Base-by-base conservation (phyloP, 176 grass and related monocot genomes). In the Avena insularis region DNA sequence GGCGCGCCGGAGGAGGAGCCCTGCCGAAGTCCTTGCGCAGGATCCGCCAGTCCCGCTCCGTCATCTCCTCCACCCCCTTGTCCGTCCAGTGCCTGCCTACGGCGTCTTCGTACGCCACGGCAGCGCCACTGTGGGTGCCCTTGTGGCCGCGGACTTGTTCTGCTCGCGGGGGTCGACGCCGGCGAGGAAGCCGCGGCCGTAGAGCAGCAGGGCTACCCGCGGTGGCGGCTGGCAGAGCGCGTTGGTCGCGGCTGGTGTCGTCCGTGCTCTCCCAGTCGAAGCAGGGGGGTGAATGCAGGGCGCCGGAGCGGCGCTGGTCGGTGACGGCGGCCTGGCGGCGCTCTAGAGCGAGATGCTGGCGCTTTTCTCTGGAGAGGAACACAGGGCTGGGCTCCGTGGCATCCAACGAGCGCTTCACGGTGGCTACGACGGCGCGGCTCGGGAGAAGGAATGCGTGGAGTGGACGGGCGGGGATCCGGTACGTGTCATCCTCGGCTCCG, bases 231-330 rank as follows among this genome's bases (percentile, higher is more conserved):
- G 95, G 74, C 93, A 93, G 55, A 95, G 83, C 11, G 77, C 2
- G 27, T 90, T 87, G 93, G 89, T 93, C 93, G 2, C 91, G 91
- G 47, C 91, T 95, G 56, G 95, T 98, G 71, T 98, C 95, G 68
- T 98, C 95, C 2, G 93, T 98, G 88, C 92, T 95, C 82, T 91
- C 95, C 95, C 95, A 98, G 53, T 95, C 95, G 36, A 98, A 95
- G 27, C 93, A 90, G 80, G 48, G 84, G 23, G 87, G 68, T 23
- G 85, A 84, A 9, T 89, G 90, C n/a, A 91, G 72, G 33, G 68
- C 72, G 49, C 1, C 79, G 40, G 77, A 72, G 38, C 89, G 91
- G 38, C 90, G 93, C 60, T 91, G 90, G 31, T 95, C 93, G 12
- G 91, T 79, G 86, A 95, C 93, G 53, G 85, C 84, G 38, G 90